Conservation (phyloP, 805 yeast genomes). For the Wickerhamiella siamensis region DNA sequence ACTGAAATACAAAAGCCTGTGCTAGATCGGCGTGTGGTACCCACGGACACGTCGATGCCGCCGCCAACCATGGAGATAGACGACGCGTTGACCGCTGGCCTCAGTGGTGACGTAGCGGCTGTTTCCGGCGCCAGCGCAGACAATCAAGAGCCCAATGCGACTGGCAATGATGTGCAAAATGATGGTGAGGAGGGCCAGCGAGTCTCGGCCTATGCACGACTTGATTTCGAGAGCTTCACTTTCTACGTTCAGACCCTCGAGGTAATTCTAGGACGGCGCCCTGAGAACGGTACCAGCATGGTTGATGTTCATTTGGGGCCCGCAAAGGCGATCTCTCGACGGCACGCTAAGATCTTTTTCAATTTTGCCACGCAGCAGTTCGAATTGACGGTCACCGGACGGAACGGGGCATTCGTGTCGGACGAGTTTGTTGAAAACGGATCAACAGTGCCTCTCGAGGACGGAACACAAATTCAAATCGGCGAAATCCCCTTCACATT, state of each 20-base stretch:
- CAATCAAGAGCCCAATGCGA: neutral
- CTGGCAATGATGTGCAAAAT: neutral
- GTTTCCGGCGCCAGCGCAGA: conserved; percentile 6
- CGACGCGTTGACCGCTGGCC: neutral
- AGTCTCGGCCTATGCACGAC: conserved; percentile 32
- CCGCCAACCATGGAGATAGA: neutral
- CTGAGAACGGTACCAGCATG: conserved; percentile 46
- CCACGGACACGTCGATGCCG: neutral
- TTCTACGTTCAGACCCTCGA: conserved; percentile 94
- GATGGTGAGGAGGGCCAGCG: conserved; percentile 18
- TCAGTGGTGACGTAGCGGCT: conserved; percentile 7
- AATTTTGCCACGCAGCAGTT: conserved; percentile 93
- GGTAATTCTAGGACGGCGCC: conserved; percentile 80
- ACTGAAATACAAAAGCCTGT: conserved; percentile 1
- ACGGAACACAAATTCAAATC: conserved; percentile 66
- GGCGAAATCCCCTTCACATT: conserved; percentile 86
- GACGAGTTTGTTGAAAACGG: conserved; percentile 82
- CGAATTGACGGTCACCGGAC: conserved; percentile 79
- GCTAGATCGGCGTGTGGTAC: neutral
- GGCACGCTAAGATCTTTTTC: conserved; percentile 91
- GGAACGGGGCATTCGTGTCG: conserved; percentile 95
- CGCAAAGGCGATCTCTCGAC: conserved; percentile 81
- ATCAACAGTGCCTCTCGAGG: conserved; percentile 71
- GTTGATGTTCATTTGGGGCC: conserved; percentile 76
- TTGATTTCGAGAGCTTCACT: conserved; percentile 85